phyloP scores from a whole-genome alignment of 345 rosid species.

The Eucalyptus albens region DNA sequence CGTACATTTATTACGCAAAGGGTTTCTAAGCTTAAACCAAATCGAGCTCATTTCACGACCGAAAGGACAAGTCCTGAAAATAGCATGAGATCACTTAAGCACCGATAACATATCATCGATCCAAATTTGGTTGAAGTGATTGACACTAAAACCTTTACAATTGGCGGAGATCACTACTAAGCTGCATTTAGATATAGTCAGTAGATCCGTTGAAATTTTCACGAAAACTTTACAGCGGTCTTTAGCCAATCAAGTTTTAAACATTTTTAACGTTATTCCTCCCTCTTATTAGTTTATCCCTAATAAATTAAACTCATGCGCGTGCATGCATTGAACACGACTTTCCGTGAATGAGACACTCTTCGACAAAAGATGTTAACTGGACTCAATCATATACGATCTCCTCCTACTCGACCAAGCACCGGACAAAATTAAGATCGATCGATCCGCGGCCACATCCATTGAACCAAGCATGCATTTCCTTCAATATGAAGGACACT shows the following conservation, averaged over 20 bases:
- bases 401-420: neutral
- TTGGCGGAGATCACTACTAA: neutral
- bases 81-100: neutral
- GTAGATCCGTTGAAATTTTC: neutral
- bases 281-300: neutral
- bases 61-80: neutral
- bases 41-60: neutral
- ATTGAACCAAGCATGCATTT: neutral
- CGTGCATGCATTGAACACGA: accelerated
- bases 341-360: neutral
- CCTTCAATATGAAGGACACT: neutral
- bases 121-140: neutral
- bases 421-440: neutral
- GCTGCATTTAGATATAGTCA: neutral
- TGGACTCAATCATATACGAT: neutral
- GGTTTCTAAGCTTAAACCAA: neutral
- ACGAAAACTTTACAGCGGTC: neutral
- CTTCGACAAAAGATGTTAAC: neutral
- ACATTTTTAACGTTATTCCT: neutral
- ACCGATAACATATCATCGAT: neutral
- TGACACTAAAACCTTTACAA: neutral
- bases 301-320: neutral
- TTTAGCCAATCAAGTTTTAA: neutral
- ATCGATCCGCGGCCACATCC: neutral
- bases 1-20: neutral